Conservation (phyloP, 306 rosid genomes). For the Acmispon strigosus region DNA sequence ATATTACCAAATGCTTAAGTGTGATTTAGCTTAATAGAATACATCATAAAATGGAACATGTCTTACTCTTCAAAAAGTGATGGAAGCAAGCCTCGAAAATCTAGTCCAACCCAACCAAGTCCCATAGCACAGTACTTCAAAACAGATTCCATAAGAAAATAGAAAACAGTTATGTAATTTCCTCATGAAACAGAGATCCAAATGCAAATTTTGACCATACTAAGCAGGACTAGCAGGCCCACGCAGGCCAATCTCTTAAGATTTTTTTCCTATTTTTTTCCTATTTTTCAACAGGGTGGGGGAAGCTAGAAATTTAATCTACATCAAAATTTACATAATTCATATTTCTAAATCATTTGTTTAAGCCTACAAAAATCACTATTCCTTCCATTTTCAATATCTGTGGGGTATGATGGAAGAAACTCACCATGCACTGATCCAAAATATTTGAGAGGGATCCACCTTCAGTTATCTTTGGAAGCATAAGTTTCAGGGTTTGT, state of each 20-base stretch:
- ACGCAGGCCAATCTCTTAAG: slow-evolving; percentile 2
- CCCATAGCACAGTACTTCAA: slow-evolving; percentile 96
- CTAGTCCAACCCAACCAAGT: slow-evolving; percentile 99
- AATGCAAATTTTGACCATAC: neutral
- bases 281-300: neutral
- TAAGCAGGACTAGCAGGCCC: slow-evolving; percentile 9
- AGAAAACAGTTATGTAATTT: slow-evolving; percentile 23
- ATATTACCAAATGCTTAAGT: slow-evolving; percentile 5
- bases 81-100: slow-evolving; percentile 93
- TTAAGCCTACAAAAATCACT: neutral
- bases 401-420: slow-evolving; percentile 4
- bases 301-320: neutral
- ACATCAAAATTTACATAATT: neutral
- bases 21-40: neutral
- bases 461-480: slow-evolving; percentile 93
- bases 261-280: neutral
- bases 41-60: slow-evolving; percentile 4
- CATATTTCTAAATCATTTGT: slow-evolving; percentile 7
- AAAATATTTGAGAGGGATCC: slow-evolving; percentile 89
- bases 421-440: slow-evolving; percentile 96
- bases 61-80: slow-evolving; percentile 92
- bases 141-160: slow-evolving; percentile 14
- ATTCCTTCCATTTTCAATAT: slow-evolving; percentile 14
- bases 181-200: neutral
- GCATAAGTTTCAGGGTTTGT: slow-evolving; percentile 74